Base-by-base conservation (phyloP, 768 basidiomycete genomes). In the Pilatotrama ljubarskyi region DNA sequence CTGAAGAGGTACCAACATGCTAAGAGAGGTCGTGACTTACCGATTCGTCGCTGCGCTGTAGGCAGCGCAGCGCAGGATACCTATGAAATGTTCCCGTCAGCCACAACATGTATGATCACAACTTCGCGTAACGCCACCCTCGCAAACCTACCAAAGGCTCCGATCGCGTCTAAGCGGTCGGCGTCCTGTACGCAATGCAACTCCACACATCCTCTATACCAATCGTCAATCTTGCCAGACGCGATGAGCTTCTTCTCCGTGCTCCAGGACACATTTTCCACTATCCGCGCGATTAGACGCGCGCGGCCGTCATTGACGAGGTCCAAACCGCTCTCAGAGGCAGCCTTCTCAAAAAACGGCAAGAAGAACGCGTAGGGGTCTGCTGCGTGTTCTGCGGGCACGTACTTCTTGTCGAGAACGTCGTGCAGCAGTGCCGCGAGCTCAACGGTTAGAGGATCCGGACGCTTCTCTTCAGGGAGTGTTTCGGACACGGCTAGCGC, bases 341-440 rank as follows among this genome's bases (percentile, higher is more conserved):
- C 76, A 13, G 68, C 46, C 11, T 36, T n/a, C 54, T 76, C 63
- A 69, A 90, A 90, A 72, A 85, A 84, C 20, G 90, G 86, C 22
- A 84, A 74, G 70, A 91, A 88, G 68, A 82, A 90, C 55, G 76
- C 73, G 72, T 84, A 84, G 6, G 87, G 83, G 69, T 90, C 84
- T 17, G 81, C 76, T 13, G 83, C 81, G 65, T 67, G 62, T 55
- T 77, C 78, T 13, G 78, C 71, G 1, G 85, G 75, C 17, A 87
- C 85, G 68, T 93, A 92, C 77, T 93, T 93, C 76, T 89, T 91
- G 80, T 93, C 91, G 35, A 91, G 76, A 41, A 94, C 80, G 72
- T 96, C 93, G 68, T 95, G 94, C 44, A 95, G 82, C 38, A 96
- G 81, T n/a, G 94, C 89, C 29, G 90, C 88, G 47, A 95, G 76